Evolutionary conservation across 495 filamentous ascomycete genomes (phyloP), one percentile per base, ranked within the genome.

Genomic region (Gamarada debralockiae): DNA sequence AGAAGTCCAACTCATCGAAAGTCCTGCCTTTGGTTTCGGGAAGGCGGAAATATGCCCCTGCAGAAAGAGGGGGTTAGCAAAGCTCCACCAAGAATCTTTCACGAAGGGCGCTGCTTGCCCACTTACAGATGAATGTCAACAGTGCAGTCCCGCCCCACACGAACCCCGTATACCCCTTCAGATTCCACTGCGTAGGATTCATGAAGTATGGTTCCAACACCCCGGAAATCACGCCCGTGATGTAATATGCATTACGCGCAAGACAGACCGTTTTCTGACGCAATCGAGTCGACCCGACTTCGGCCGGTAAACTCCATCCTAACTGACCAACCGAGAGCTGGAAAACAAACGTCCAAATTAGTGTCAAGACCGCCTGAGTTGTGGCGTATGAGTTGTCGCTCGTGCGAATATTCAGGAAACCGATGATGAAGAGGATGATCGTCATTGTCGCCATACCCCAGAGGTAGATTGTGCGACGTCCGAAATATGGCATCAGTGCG

Each of bases 181-280:
- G 83, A 88, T 68, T 86, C 62, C 86, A 86, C 86, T 0, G 79
- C 80, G 0, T 65, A 66, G 2, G 84, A 66, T 88, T 90, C 38
- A 90, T 64, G 81, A 87, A 86, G 58, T 86, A 85, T 0, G 84
- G 83, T 0, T 85, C 87, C 2, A 91, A 59, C 13, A 87, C 80
- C 42, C 77, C 78, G 53, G 75, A 80, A 53, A 89, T 63, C 54
- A 88, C 85, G 46, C 60, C 64, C 53, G 65, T 67, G 47, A 79
- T 62, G 57, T 77, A 75, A 64, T 82, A 82, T 7, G 72, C 64
- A 52, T 73, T 76, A 15, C 80, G 76, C 7, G 18, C 50, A 12
- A 59, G n/a, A 5, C 14, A n/a, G 8, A 59, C 31, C 14, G 51
- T 59, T 17, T 55, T 54, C 14, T 52, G 25, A 6, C 56, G 44